These are phyloP conservation scores for Solanum tacnaense DNA, from an alignment of 257 asterid genomes.

Conservation along the genomic window DNA sequence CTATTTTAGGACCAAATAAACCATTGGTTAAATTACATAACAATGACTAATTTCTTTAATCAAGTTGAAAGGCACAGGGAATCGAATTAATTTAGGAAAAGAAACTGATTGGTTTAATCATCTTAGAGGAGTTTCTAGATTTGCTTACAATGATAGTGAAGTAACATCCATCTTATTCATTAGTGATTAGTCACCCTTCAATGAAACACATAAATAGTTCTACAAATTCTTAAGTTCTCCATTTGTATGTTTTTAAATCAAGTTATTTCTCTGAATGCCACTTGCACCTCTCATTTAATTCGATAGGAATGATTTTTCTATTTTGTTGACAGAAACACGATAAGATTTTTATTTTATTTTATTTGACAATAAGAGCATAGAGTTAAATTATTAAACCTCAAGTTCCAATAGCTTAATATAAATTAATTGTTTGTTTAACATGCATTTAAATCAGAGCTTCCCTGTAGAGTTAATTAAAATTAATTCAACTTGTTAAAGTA, in stretches of 20 bases:
- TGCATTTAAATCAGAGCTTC: background rate
- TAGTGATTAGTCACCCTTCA: constrained; percentile 4
- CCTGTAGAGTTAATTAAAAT: background rate
- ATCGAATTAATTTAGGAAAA: background rate
- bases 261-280: background rate
- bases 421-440: background rate
- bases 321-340: background rate
- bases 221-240: constrained; percentile 1
- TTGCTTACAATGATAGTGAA: background rate
- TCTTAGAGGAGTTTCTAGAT: background rate
- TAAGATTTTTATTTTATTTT: background rate
- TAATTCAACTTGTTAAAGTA: background rate
- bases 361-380: background rate
- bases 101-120: background rate
- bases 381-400: background rate
- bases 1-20: background rate
- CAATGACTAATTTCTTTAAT: background rate
- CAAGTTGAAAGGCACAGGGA: background rate
- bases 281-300: constrained; percentile 13
- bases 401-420: background rate
- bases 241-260: background rate
- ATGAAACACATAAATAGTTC: background rate
- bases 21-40: background rate
- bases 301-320: background rate
- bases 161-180: background rate